These are phyloP conservation scores for Heliosperma pusillum DNA, from an alignment of 148 eudicot species.

Conservation along the genomic window DNA sequence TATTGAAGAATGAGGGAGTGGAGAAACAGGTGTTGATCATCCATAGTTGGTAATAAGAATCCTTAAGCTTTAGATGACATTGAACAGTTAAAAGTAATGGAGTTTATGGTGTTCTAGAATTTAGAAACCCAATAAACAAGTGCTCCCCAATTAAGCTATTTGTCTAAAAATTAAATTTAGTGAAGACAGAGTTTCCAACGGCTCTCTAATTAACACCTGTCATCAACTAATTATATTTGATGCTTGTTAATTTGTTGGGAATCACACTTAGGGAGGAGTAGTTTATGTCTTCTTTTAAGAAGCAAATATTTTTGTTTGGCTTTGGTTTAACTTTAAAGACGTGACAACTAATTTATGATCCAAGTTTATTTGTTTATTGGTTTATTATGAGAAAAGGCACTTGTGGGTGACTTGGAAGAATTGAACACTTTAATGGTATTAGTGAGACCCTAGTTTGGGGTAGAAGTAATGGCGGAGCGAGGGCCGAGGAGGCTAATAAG, in stretches of 20 bases:
- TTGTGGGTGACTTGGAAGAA: not conserved
- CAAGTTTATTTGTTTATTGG: not conserved
- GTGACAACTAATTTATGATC: not conserved
- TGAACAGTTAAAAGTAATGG: not conserved
- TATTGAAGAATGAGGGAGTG: not conserved
- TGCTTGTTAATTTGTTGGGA: conserved; percentile 2
- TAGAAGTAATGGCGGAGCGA: not conserved
- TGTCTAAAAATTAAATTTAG: conserved; percentile 6
- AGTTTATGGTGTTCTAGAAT: conserved; percentile 16
- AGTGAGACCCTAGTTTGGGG: not conserved
- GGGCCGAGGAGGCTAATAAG: not conserved
- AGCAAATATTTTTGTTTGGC: not conserved
- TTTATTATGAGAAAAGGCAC: not conserved
- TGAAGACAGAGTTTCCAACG: not conserved
- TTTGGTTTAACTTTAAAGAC: not conserved
- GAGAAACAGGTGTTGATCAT: conserved; percentile 29
- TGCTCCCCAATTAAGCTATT: conserved; percentile 16
- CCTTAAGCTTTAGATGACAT: not conserved
- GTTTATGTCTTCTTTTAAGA: conserved; percentile 1
- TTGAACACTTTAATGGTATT: not conserved
- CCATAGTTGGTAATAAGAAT: not conserved
- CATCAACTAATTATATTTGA: not conserved
- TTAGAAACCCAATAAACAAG: conserved; percentile 26
- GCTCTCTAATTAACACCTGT: conserved; percentile 4
- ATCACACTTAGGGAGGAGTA: no score